Conservation (phyloP, 192 early-diverging fungal genomes). For the Podila epigama region DNA sequence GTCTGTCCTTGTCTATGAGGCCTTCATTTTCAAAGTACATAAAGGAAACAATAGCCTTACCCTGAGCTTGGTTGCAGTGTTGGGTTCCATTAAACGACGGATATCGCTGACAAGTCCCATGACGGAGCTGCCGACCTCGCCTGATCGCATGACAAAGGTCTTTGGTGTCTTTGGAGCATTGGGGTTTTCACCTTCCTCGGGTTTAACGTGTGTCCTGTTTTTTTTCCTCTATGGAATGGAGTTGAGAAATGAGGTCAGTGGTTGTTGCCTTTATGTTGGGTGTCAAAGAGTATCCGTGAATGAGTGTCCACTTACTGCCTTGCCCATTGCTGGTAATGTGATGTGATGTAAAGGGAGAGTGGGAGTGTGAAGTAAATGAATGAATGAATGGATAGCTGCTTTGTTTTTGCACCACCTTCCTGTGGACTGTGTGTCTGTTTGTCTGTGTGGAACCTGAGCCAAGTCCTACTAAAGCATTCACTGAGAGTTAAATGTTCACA, state of each 20-base stretch:
- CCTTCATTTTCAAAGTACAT: neutral
- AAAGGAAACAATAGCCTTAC: constrained; percentile 52
- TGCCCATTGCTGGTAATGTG: constrained; percentile 21
- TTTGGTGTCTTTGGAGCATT: constrained; percentile 69
- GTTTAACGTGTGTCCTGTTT: constrained; percentile 45
- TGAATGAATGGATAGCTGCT: neutral
- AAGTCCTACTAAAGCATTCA: too few species aligned
- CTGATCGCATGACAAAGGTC: constrained; percentile 93
- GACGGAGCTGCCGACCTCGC: constrained; percentile 80
- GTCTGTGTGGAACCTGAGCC: too few species aligned
- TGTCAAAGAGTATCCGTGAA: too few species aligned
- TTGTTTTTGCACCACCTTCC: neutral
- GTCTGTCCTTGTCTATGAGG: neutral
- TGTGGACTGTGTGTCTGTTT: neutral
- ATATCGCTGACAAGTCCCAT: constrained; percentile 82
- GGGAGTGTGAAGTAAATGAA: neutral
- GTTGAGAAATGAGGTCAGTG: too few species aligned
- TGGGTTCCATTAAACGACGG: constrained; percentile 91
- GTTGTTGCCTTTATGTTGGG: too few species aligned
- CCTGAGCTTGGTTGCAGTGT: constrained; percentile 88
- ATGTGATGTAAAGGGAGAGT: neutral
- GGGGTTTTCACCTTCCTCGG: constrained; percentile 52
- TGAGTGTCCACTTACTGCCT: constrained; percentile 27
- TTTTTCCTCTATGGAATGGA: constrained; percentile 22
- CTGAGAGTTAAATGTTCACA: too few species aligned